These are phyloP conservation scores for Vitis riparia DNA, from an alignment of 164 flowering plant species.

Conservation along the genomic window DNA sequence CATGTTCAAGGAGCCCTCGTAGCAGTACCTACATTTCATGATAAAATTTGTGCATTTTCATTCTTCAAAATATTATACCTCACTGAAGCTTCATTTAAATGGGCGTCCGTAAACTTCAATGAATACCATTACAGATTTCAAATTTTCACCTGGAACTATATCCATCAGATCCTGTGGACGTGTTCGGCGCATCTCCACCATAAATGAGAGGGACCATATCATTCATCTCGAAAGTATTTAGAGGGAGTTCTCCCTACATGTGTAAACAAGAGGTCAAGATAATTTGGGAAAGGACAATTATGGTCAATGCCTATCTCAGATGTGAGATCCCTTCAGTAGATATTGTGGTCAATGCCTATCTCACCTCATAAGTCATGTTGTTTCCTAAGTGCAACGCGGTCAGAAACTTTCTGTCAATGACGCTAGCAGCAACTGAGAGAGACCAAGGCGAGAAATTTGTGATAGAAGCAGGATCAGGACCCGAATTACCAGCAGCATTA, in stretches of 20 bases:
- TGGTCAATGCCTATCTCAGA: too few species aligned
- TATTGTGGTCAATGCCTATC: not conserved
- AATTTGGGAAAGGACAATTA: not conserved
- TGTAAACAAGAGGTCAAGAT: not conserved
- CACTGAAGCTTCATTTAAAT: too few species aligned
- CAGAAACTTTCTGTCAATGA: slow-evolving; percentile 25
- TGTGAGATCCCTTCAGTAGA: too few species aligned
- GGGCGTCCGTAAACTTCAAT: too few species aligned
- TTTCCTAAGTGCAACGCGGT: slow-evolving; percentile 27
- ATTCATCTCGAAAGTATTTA: slow-evolving; percentile 8
- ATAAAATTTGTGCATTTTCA: too few species aligned
- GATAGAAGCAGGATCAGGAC: slow-evolving; percentile 3
- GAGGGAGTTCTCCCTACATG: slow-evolving; percentile 9
- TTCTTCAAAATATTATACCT: too few species aligned
- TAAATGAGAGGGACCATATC: slow-evolving; percentile 1
- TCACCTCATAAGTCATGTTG: slow-evolving; percentile 19
- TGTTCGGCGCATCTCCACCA: slow-evolving; percentile 11
- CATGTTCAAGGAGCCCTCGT: slow-evolving; percentile 10
- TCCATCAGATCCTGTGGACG: not conserved
- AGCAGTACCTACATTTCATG: slow-evolving; percentile 23
- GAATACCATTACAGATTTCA: not conserved
- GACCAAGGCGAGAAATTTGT: slow-evolving; percentile 27
- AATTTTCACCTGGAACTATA: not conserved
- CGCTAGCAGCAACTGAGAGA: slow-evolving; percentile 34
- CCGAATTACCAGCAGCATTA: slow-evolving; percentile 29